phyloP scores from a whole-genome alignment of 2,329 filamentous ascomycete genomes.

The Drechslerella coelobrocha region DNA sequence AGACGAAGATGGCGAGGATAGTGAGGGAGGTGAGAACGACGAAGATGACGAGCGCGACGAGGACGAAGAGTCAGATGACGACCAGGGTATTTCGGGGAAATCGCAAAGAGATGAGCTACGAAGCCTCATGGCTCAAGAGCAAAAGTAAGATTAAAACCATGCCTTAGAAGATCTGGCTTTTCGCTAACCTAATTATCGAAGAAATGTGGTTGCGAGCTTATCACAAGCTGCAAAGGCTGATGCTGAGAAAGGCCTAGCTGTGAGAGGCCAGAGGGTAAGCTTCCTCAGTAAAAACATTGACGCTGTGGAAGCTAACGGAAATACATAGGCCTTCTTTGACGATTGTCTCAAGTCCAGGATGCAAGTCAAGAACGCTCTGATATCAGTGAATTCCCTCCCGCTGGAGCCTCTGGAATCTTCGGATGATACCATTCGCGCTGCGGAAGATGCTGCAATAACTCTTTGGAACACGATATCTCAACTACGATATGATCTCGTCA shows the following conservation, averaged over 20 bases:
- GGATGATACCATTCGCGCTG: conserved; percentile 70
- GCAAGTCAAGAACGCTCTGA: conserved; percentile 86
- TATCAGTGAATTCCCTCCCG: conserved; percentile 77
- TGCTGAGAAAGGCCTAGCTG: conserved; percentile 81
- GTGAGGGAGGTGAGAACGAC: conserved; percentile 49
- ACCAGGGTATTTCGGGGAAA: conserved; percentile 55
- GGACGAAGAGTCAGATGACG: conserved; percentile 56
- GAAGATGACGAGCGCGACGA: conserved; percentile 51
- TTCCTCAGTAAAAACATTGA: background rate
- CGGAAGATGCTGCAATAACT: conserved; percentile 82
- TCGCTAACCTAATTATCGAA: conserved; percentile 21
- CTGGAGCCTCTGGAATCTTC: conserved; percentile 57
- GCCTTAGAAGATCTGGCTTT: background rate
- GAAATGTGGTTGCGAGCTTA: conserved; percentile 57
- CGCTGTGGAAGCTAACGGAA: conserved; percentile 2
- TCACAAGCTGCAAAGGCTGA: conserved; percentile 75
- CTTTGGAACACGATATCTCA: conserved; percentile 81
- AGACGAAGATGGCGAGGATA: conserved; percentile 62
- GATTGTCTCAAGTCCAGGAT: conserved; percentile 88
- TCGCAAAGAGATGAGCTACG: conserved; percentile 67
- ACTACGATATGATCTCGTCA: conserved; percentile 69
- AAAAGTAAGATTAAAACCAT: conserved; percentile 69
- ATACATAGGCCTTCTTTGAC: conserved; percentile 70
- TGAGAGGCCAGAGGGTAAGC: conserved; percentile 79
- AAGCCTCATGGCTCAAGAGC: conserved; percentile 72